Base-by-base conservation (phyloP, 176 grass and related monocot genomes). In the Carex pumila region DNA sequence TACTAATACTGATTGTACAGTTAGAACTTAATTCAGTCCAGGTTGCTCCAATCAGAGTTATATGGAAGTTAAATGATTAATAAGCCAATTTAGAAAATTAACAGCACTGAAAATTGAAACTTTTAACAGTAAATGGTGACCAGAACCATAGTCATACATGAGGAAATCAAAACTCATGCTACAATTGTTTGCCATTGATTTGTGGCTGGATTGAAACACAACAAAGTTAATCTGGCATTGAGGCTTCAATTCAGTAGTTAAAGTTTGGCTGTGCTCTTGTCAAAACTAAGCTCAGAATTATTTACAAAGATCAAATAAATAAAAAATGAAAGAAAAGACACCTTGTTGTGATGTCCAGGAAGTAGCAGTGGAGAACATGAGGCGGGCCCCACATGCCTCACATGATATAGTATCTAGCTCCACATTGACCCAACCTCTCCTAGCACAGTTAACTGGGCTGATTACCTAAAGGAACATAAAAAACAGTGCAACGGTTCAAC, bases 381-480 rank as follows among this genome's bases (percentile, higher is more conserved):
- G 91, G 4, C 90, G 90, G 80, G 91, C 89, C 25, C 87, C 93
- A 89, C 96, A 99, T 87, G 96, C 93, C 84, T 95, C 96, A 56
- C 96, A 99, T 1, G 83, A 91, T 93, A 99, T 99, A 67, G 90
- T 76, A 53, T 99, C 96, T 4, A 91, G 85, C 84, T 95, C 96
- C 75, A 92, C 49, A 68, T 99, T 99, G 65, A 86, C 87, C 96
- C 96, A 99, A 59, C 96, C 96, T 89, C 96, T 95, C 71, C 93
- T 93, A 81, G 93, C 93, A 36, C 96, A 99, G 65, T 99, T 99
- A 63, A 99, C 91, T 85, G 96, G 96, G 90, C 84, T 95, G 64
- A 95, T 89, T 61, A 79, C 88, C 96, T 99, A 82, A 45, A 58
- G 79, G 25, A 92, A 78, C 50, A 34, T 29, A 73, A 37, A 43